Base-by-base conservation (phyloP, 768 basidiomycete genomes). In the Tulasnella calospora region DNA sequence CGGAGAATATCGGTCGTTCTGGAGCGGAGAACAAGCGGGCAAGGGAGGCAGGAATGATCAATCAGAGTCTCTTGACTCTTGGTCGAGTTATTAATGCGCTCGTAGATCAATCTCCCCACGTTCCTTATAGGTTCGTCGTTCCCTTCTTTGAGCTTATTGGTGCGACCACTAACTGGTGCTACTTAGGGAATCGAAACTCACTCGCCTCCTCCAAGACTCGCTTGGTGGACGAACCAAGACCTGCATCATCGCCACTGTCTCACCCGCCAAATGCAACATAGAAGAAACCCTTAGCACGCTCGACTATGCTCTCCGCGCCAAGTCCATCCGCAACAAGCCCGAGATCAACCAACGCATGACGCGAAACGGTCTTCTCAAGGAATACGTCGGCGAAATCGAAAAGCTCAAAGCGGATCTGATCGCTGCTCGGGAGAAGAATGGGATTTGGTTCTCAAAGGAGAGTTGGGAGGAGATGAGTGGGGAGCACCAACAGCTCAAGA, bases 241-340 rank as follows among this genome's bases (percentile, higher is more conserved):
- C 0, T 97, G 95, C 82, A 95, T 99, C 82, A 94, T 99, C 80
- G 98, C 96, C 0, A 99, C 98, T 6, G 90, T 98, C 82, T 97
- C 95, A 10, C 98, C 98, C 0, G 94, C 95, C 8, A 90, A 94
- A 33, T 94, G 91, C 35, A 98, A 97, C 83, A 89, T 96, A 86
- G 98, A 99, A 84, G 98, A 99, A 85, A 99, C 98, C 0, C 89
- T 98, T n/a, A 98, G 96, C 3, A 99, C 98, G 0, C 91, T 99
- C 67, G 96, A 98, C 83, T 99, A 99, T 81, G 97, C 98, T 40
- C 89, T 95, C 70, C 91, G 94, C 33, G 98, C 98, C 38, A 98
- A 97, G 83, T 93, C 94, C 36, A 99, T 99, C 82, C 90, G 91
- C 73, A 99, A 99, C 85, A 92, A 93, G 81, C 98, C 98, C 10